These are phyloP conservation scores for Phytophthora fragariaefolia DNA, from an alignment of 352 stramenopile species.

Conservation along the genomic window DNA sequence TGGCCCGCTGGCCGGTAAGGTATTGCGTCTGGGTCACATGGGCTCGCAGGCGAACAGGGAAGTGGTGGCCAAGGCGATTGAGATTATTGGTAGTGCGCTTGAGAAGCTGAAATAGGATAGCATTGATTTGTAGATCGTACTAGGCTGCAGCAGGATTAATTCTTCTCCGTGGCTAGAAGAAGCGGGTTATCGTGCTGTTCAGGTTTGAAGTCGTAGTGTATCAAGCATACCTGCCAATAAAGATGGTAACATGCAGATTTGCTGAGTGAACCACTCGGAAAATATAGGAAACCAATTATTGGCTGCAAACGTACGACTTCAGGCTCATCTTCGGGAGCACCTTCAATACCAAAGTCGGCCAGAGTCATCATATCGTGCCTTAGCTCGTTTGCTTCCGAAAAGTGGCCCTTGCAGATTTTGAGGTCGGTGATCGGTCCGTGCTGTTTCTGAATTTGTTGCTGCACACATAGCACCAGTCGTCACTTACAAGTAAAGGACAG, in stretches of 20 bases:
- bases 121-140: constrained; percentile 7
- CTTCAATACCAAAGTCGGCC: constrained; percentile 58
- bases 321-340: constrained; percentile 44
- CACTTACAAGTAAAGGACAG: not conserved
- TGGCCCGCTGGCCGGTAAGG: constrained; percentile 47
- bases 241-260: constrained; percentile 1
- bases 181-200: constrained; percentile 69
- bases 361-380: constrained; percentile 56
- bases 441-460: constrained; percentile 62
- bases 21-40: constrained; percentile 67
- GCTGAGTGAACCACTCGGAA: not conserved
- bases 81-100: constrained; percentile 38
- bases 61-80: constrained; percentile 43
- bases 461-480: not conserved
- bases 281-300: not conserved
- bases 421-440: constrained; percentile 59
- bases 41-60: constrained; percentile 51
- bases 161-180: constrained; percentile 51
- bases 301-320: constrained; percentile 36
- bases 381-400: constrained; percentile 62
- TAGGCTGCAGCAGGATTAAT: constrained; percentile 21
- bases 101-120: constrained; percentile 36
- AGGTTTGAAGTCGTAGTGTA: constrained; percentile 75
- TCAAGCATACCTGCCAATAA: constrained; percentile 43
- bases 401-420: constrained; percentile 66